Percentiles rank a stretch among this genome's conserved stretches.
Evolutionary conservation across 768 basidiomycete species (phyloP).

Genomic region (Megacollybia marginata): DNA sequence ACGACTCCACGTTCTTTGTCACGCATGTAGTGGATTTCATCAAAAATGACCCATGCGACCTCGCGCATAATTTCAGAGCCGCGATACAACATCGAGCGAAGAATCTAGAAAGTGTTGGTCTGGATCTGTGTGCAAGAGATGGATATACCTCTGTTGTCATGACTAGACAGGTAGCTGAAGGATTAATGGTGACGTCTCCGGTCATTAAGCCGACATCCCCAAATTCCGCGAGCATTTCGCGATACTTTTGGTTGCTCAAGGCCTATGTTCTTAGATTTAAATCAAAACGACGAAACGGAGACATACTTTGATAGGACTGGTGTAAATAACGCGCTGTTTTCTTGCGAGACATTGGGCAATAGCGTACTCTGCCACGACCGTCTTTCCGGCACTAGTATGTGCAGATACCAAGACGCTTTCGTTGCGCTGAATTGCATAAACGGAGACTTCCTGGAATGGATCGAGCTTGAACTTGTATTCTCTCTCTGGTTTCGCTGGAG

Average conservation of each 20-base stretch:
- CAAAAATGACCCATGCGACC: slow-evolving; percentile 99
- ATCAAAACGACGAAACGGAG: slow-evolving; percentile 5
- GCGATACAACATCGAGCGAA: slow-evolving; percentile 97
- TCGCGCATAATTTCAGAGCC: slow-evolving; percentile 99
- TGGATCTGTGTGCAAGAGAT: not conserved
- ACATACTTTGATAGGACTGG: slow-evolving; percentile 97
- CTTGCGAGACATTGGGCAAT: slow-evolving; percentile 93
- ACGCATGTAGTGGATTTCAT: slow-evolving; percentile 99
- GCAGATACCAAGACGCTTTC: slow-evolving; percentile 98
- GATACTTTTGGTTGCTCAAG: slow-evolving; percentile 96
- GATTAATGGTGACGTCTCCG: slow-evolving; percentile 98
- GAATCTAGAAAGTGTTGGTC: slow-evolving; percentile 51
- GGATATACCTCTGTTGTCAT: slow-evolving; percentile 94
- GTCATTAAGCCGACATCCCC: slow-evolving; percentile 99
- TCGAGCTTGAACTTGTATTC: slow-evolving; percentile 96
- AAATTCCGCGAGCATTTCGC: slow-evolving; percentile 95
- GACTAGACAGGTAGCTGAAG: slow-evolving; percentile 91
- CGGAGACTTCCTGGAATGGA: slow-evolving; percentile 94
- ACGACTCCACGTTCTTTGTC: slow-evolving; percentile 99
- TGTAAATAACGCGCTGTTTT: slow-evolving; percentile 97
- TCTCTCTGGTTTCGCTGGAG: slow-evolving; percentile 82
- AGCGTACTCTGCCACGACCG: slow-evolving; percentile 98
- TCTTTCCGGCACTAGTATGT: slow-evolving; percentile 98
- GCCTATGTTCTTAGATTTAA: slow-evolving; percentile 47
- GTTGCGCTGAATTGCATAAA: slow-evolving; percentile 92